Evolutionary conservation across 768 basidiomycete genomes (phyloP).

Genomic region (Pilatotrama ljubarskyi): DNA sequence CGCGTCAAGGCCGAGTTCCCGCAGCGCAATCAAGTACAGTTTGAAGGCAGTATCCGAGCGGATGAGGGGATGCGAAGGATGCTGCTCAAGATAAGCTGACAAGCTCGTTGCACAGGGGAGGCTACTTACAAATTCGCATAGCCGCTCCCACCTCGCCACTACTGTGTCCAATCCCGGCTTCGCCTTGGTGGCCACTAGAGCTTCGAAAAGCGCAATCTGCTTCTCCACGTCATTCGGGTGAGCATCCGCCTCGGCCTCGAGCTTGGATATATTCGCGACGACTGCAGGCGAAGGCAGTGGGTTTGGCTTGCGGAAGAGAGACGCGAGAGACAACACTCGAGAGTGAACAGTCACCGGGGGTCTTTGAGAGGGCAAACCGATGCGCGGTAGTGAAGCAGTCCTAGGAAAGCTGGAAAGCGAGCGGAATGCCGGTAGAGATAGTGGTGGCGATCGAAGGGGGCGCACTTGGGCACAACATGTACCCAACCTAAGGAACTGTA

Average conservation of each 20-base stretch:
- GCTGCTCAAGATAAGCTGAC: slow-evolving; percentile 40
- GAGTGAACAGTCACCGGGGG: slow-evolving; percentile 1
- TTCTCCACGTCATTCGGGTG: slow-evolving; percentile 67
- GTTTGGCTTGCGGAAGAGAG: slow-evolving; percentile 40
- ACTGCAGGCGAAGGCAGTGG: slow-evolving; percentile 59
- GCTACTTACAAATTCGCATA: slow-evolving; percentile 68
- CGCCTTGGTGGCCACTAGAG: slow-evolving; percentile 62
- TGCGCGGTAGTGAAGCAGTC: neutral
- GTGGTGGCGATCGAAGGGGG: slow-evolving; percentile 35
- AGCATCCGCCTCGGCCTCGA: slow-evolving; percentile 78
- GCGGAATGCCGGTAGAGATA: slow-evolving; percentile 22
- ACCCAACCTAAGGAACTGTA: slow-evolving; percentile 30
- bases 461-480: slow-evolving; percentile 34
- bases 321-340: slow-evolving; percentile 31
- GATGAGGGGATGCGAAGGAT: slow-evolving; percentile 67
- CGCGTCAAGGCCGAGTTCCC: slow-evolving; percentile 55
- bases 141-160: slow-evolving; percentile 79
- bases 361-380: neutral
- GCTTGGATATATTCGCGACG: slow-evolving; percentile 67
- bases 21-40: slow-evolving; percentile 69
- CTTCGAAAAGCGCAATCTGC: slow-evolving; percentile 70
- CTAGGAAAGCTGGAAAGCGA: slow-evolving; percentile 23
- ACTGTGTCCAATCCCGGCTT: slow-evolving; percentile 71
- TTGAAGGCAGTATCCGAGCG: slow-evolving; percentile 73
- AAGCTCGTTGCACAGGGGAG: neutral